phyloP scores from a whole-genome alignment of 768 basidiomycete genomes.

The Pleurotus tuber-regium region DNA sequence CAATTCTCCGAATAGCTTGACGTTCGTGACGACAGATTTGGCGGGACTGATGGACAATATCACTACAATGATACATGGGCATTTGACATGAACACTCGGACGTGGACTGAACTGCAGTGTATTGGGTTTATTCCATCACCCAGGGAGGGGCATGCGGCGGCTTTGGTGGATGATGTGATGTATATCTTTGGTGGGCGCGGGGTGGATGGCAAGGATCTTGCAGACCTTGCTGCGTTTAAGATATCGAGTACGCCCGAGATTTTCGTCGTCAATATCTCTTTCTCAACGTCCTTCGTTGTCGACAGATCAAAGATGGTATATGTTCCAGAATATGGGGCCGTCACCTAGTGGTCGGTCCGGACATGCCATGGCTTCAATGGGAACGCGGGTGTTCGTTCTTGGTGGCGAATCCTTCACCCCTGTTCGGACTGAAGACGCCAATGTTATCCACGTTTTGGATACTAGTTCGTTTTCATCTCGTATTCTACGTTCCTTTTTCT shows the following conservation, averaged over 20 bases:
- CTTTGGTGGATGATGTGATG: constrained; percentile 94
- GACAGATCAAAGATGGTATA: constrained; percentile 96
- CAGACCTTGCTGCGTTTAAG: constrained; percentile 95
- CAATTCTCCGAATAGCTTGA: background rate
- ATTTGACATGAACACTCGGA: constrained; percentile 76
- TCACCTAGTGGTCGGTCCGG: constrained; percentile 90
- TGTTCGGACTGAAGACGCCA: constrained; percentile 73
- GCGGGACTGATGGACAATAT: constrained; percentile 97
- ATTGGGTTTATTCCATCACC: constrained; percentile 97
- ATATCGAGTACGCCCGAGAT: constrained; percentile 74
- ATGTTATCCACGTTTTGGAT: constrained; percentile 86
- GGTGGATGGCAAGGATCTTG: constrained; percentile 94
- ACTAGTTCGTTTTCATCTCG: constrained; percentile 64
- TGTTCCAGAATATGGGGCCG: constrained; percentile 99
- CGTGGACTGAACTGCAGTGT: constrained; percentile 91
- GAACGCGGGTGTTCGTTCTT: constrained; percentile 85
- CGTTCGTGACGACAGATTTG: constrained; percentile 59
- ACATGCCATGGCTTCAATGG: constrained; percentile 96
- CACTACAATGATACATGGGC: constrained; percentile 99
- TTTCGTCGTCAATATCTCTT: constrained; percentile 9
- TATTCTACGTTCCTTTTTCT: background rate
- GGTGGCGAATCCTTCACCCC: constrained; percentile 90
- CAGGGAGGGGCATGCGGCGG: constrained; percentile 94
- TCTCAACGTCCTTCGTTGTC: constrained; percentile 11
- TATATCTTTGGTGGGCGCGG: constrained; percentile 98